phyloP scores from a whole-genome alignment of 2,329 filamentous ascomycete genomes.

The Colletotrichum chlorophyti region DNA sequence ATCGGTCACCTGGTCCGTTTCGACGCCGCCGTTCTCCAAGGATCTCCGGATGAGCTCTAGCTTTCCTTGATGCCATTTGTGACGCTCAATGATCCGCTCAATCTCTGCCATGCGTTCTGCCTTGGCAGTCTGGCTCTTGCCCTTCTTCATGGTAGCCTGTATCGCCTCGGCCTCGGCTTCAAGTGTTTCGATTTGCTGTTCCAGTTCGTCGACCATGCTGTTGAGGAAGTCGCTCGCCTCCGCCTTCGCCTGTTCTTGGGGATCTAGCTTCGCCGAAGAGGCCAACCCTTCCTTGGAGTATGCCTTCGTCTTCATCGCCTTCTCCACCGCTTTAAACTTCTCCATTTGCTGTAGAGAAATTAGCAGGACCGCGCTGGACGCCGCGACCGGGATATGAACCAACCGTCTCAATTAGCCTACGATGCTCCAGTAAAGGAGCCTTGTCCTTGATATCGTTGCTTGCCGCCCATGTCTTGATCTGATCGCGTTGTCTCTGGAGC shows the following conservation, averaged over 20 bases:
- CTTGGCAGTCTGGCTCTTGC: constrained; percentile 85
- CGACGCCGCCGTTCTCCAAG: constrained; percentile 90
- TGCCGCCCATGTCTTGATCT: constrained; percentile 99
- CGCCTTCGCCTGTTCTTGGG: constrained; percentile 94
- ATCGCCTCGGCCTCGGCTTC: constrained; percentile 90
- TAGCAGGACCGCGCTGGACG: constrained; percentile 22
- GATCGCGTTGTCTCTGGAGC: constrained; percentile 93
- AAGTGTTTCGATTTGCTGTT: constrained; percentile 89
- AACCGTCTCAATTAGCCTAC: constrained; percentile 97
- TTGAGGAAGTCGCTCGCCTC: constrained; percentile 88
- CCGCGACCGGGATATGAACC: constrained; percentile 41
- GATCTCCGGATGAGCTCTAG: constrained; percentile 89
- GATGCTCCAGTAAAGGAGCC: constrained; percentile 89
- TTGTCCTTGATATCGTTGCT: constrained; percentile 99
- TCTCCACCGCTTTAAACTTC: constrained; percentile 99
- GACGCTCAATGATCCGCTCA: constrained; percentile 82
- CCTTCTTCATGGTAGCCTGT: constrained; percentile 91
- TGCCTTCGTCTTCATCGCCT: constrained; percentile 99
- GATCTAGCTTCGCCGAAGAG: constrained; percentile 90
- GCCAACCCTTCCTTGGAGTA: constrained; percentile 98
- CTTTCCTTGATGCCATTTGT: constrained; percentile 96
- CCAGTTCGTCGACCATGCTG: constrained; percentile 88
- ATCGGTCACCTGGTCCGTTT: constrained; percentile 84
- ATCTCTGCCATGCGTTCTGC: constrained; percentile 89
- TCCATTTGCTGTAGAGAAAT: constrained; percentile 83